Conservation (phyloP, 495 filamentous ascomycete species). For the Talaromyces thailandensis region DNA sequence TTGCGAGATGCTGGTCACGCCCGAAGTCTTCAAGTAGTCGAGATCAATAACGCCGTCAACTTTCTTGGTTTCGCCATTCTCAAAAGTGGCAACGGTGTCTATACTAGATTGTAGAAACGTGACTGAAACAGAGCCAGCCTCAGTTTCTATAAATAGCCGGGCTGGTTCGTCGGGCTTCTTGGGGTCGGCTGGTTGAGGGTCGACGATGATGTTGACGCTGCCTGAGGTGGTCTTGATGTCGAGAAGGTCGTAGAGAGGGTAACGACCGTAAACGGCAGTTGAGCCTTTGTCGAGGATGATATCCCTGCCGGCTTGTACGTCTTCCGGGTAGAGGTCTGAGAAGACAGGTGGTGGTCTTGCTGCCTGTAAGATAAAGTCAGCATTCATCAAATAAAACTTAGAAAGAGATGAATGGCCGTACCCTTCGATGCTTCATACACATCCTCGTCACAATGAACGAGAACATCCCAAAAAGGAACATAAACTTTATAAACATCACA, state of each 20-base stretch:
- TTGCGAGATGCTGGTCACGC: neutral
- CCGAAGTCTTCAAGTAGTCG: neutral
- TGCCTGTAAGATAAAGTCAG: neutral
- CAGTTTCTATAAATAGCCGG: conserved; percentile 7
- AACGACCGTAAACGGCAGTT: conserved; percentile 9
- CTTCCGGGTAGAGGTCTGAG: neutral
- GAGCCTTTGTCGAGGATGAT: conserved; percentile 7
- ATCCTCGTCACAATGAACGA: neutral
- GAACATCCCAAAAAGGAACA: neutral
- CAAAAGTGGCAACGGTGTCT: neutral
- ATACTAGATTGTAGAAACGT: neutral
- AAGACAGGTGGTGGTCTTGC: neutral
- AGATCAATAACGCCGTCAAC: neutral
- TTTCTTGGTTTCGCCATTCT: neutral
- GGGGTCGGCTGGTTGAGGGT: conserved; percentile 13
- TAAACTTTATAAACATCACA: neutral
- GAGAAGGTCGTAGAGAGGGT: conserved; percentile 20
- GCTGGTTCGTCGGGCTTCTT: conserved; percentile 11
- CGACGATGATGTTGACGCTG: conserved; percentile 10
- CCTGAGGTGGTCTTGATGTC: conserved; percentile 13
- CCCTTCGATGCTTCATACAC: neutral
- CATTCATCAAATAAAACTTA: neutral
- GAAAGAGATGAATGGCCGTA: neutral
- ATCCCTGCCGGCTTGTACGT: neutral
- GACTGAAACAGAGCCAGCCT: conserved; percentile 8